Evolutionary conservation across 495 filamentous ascomycete genomes (phyloP).

Genomic region (Symbiotaphrina buchneri): DNA sequence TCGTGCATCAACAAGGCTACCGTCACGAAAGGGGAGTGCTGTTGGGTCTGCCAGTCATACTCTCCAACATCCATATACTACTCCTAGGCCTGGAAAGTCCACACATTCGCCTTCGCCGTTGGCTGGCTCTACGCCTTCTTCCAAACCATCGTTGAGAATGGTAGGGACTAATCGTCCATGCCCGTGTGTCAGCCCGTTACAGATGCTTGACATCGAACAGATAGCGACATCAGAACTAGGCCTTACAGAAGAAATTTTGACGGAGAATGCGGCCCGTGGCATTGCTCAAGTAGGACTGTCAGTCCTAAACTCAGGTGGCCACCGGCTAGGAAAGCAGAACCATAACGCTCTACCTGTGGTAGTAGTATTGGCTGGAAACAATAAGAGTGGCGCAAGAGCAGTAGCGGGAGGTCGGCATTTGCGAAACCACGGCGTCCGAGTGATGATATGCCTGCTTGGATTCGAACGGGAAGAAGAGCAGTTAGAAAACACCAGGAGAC

Average conservation of each 20-base stretch:
- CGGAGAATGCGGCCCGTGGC: constrained; percentile 72
- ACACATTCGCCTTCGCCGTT: constrained; percentile 17
- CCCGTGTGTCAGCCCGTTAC: constrained; percentile 59
- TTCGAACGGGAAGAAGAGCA: constrained; percentile 52
- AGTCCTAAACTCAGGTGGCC: constrained; percentile 19
- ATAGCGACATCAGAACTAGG: constrained; percentile 66
- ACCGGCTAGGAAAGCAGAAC: constrained; percentile 12
- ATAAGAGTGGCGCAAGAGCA: constrained; percentile 62
- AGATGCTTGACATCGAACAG: constrained; percentile 80
- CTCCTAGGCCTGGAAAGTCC: constrained; percentile 12
- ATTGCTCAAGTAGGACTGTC: constrained; percentile 64
- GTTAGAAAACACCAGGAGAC: constrained; percentile 47
- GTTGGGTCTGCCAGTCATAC: constrained; percentile 12
- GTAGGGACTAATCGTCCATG: constrained; percentile 45
- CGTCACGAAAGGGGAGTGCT: constrained; percentile 40
- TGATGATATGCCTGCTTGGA: constrained; percentile 66
- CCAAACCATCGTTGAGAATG: constrained; percentile 20
- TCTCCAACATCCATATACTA: constrained; percentile 5
- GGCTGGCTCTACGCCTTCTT: constrained; percentile 11
- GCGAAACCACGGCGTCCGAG: constrained; percentile 51
- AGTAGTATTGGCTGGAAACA: constrained; percentile 70
- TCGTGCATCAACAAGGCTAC: constrained; percentile 21
- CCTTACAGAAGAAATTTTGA: constrained; percentile 69
- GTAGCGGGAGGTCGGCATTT: constrained; percentile 75
- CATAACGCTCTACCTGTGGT: constrained; percentile 38